Evolutionary conservation across 352 stramenopile species (phyloP).

Genomic region (Stramenopiles sp.): DNA sequence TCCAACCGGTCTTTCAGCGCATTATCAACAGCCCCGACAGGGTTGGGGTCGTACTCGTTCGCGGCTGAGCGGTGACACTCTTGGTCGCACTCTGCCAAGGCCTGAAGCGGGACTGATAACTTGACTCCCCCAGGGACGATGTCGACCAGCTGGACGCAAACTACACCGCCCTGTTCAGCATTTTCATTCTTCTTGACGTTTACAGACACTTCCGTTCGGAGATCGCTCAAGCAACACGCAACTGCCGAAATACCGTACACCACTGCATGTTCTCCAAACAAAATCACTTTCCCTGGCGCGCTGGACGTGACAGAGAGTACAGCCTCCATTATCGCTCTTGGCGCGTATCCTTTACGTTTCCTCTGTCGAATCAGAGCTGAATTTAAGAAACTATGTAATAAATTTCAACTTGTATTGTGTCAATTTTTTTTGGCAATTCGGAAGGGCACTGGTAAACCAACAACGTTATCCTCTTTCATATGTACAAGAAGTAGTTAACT

Average conservation of each 20-base stretch:
- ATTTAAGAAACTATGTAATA: no score
- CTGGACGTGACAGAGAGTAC: not conserved
- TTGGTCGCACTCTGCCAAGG: no score
- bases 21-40: not conserved
- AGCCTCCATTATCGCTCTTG: no score
- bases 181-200: not conserved
- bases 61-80: no score
- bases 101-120: not conserved
- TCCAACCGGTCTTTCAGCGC: not conserved
- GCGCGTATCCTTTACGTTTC: no score
- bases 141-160: not conserved
- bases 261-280: slow-evolving; percentile 65
- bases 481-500: no score
- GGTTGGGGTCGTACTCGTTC: not conserved
- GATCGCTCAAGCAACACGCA: slow-evolving; percentile 46
- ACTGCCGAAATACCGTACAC: slow-evolving; percentile 59
- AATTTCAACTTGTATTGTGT: no score
- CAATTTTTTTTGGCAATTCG: no score
- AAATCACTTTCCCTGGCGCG: slow-evolving; percentile 59
- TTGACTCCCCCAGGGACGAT: not conserved
- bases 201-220: slow-evolving; percentile 48
- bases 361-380: no score
- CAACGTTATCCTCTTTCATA: no score
- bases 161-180: not conserved
- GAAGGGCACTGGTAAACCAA: no score